phyloP scores from a whole-genome alignment of 2,329 filamentous ascomycete species.

The Colletotrichum sp. region DNA sequence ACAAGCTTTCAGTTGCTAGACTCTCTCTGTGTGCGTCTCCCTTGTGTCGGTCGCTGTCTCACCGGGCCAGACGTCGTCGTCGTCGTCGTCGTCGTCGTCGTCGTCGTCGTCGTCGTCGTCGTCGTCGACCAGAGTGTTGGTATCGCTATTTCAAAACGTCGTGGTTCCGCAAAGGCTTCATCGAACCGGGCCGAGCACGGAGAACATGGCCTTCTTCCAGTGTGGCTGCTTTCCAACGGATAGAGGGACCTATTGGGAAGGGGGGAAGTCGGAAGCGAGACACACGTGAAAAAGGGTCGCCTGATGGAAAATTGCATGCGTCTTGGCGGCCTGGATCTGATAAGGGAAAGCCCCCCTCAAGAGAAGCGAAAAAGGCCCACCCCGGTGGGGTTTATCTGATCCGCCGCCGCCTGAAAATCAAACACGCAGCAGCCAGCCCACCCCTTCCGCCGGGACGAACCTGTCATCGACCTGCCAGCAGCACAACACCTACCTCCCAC shows the following conservation, averaged over 20 bases:
- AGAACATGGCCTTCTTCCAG: background rate
- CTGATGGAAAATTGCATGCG: constrained; percentile 10
- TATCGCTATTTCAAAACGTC: background rate
- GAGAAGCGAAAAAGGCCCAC: background rate
- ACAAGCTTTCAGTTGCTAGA: background rate
- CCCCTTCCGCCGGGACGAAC: background rate
- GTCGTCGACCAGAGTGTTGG: background rate
- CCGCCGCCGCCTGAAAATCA: background rate
- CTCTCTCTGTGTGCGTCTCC: background rate
- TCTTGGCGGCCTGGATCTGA: constrained; percentile 12
- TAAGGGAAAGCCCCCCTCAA: constrained; percentile 5
- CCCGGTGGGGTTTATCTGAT: background rate
- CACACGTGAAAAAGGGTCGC: constrained; percentile 13
- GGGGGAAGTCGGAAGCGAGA: background rate
- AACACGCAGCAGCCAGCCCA: background rate
- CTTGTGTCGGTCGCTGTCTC: background rate
- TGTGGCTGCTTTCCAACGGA: background rate
- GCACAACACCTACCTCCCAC: background rate
- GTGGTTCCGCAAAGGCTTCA: background rate
- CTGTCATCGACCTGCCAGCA: background rate
- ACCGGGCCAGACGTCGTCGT: background rate
- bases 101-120: background rate
- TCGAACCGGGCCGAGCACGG: constrained; percentile 10
- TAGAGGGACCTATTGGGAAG: background rate
- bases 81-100: background rate